Evolutionary conservation across 1,139 yeast genomes (phyloP), one percentile per base, ranked within the genome.

Genomic region (Saccharomycopsis hybrid): DNA sequence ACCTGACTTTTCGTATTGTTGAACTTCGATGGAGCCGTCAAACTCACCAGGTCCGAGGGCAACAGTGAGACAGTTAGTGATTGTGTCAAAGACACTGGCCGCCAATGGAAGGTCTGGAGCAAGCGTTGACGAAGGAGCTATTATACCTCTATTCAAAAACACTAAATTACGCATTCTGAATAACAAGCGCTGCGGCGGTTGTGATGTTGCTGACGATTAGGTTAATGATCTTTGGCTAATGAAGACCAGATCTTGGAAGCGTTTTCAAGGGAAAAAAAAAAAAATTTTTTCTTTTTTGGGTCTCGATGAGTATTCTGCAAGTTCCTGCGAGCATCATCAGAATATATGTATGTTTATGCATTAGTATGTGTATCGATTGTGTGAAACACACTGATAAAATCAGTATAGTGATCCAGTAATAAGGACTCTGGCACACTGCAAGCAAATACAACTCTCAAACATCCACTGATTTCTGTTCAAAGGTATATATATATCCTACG

Each of bases 11-110:
- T 72, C 69, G 60, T 77, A 79, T 58, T 77, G 81, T 55, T 78
- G 83, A 28, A 78, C 76, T 59, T 78, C 84, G 49, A 85, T 65
- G 5, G 73, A 60, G 27, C 78, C 78, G 33, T 45, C 49, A 27
- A 78, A 72, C 44, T 81, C 88, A 24, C 67, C 70, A 27, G 86
- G 80, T 2, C 83, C 78, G 52, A 85, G 69, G 2, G 78, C 83
- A 58, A 82, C 76, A 1, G 94, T 78, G 49, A 88, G 72, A 53
- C 87, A 76, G 62, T 87, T 94, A 9, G 84, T 74, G 30, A 85
- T 78, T 0, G 86, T 74, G 62, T 88, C 96, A 59, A 87, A 86
- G n/a, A 74, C 76, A 2, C 92, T 73, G 44, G 74, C 76, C 2
- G 71, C 64, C 5, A 81, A 69, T n/a, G 71, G 72, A 55, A 80